phyloP scores from a whole-genome alignment of 306 rosid species.

The Nissolia schottii region DNA sequence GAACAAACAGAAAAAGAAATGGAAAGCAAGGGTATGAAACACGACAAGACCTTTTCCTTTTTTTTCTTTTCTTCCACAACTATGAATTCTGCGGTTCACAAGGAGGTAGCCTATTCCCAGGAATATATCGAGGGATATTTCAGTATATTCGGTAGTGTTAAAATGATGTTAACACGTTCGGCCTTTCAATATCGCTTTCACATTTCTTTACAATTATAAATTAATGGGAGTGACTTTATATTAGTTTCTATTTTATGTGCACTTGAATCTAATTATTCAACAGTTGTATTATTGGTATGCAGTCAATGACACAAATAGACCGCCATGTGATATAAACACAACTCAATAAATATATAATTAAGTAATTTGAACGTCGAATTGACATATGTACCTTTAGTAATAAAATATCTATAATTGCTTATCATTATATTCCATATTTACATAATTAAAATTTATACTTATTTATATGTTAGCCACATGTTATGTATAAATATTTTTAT shows the following conservation, averaged over 20 bases:
- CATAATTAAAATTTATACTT: no score
- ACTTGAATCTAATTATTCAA: neutral
- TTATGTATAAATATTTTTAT: no score
- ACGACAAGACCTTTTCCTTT: neutral
- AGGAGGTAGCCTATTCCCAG: neutral
- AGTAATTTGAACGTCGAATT: no score
- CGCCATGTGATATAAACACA: no score
- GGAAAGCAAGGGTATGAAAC: neutral
- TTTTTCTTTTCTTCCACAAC: no score
- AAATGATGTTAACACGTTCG: conserved; percentile 9
- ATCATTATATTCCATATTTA: no score
- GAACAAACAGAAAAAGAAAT: neutral
- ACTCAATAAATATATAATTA: no score
- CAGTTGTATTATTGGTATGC: neutral
- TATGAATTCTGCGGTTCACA: neutral
- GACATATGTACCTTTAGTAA: no score
- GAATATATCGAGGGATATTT: conserved; percentile 21
- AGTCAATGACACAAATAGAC: no score
- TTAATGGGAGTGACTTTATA: neutral
- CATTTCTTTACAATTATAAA: neutral
- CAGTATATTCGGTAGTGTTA: neutral
- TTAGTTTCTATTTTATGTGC: neutral
- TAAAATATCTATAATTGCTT: no score
- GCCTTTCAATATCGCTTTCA: neutral
- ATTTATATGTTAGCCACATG: no score